Evolutionary conservation across 1,284 basidiomycete genomes (phyloP), one percentile per base, ranked within the genome.

Genomic region (Rhodotorula sp.): DNA sequence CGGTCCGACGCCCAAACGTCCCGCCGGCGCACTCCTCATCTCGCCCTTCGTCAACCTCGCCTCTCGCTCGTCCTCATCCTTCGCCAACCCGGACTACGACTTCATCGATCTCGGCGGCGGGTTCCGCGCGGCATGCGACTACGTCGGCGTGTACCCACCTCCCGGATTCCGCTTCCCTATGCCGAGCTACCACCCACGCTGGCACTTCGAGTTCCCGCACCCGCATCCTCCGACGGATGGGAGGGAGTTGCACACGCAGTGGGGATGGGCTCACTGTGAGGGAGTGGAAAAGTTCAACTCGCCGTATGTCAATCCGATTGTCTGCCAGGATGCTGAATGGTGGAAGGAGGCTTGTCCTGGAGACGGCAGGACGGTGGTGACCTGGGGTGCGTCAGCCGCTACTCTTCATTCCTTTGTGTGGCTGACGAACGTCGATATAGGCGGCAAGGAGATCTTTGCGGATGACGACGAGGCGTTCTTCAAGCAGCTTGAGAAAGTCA

Each of bases 281-380:
- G 65, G 65, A 4, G 22, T 64, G 27, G 62, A 67, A 19, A 49
- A 65, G 6, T 61, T 74, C 57, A 48, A 51, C n/a, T 48, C 32
- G 27, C 73, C 73, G 27, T 72, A 70, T 44, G 64, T 69, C 62
- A 69, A 72, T 36, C 73, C 73, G 32, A 62, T 47, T 11, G 30
- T 64, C 6, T 36, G 36, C 46, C 39, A 64, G 29, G 67, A 69
- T 39, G 39, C 56, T 27, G n/a, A 20, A 2, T 72, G 71, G 71
- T 59, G 61, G 58, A 62, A 59, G 32, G 62, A 70, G 54, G 71
- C 71, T 0, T 70, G 62, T 51, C 71, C 71, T 5, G 62, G 61
- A 1, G 46, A 56, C 1, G 71, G 71, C 1, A 64, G 53, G 46
- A 72, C 71, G 6, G 34, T 69, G 11, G 62, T 72, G 15, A 30